Conservation (phyloP, 2,329 filamentous ascomycete genomes). For the Fusarium sp. region DNA sequence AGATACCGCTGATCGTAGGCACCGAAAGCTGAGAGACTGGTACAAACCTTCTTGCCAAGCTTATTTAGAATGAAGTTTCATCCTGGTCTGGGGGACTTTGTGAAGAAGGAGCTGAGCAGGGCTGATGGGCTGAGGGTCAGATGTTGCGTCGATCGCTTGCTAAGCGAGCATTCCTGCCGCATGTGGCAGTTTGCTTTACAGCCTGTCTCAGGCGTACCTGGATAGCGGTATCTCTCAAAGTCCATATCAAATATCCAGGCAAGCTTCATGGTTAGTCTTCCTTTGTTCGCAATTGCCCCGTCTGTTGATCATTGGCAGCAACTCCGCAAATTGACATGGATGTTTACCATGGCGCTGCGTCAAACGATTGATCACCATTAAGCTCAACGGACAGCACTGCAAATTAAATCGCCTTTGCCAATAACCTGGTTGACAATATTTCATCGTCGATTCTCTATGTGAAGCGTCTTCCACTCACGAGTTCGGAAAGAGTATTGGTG, state of each 20-base stretch:
- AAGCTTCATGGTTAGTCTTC: neutral
- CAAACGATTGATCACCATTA: neutral
- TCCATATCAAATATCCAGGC: neutral
- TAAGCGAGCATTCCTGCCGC: neutral
- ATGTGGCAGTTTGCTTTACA: neutral
- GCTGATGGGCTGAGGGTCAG: no score
- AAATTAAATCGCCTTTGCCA: neutral
- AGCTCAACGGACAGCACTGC: neutral
- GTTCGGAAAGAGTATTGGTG: fast-evolving
- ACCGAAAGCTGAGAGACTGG: neutral
- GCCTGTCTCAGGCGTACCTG: neutral
- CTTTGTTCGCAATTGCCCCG: neutral
- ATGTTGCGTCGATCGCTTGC: neutral
- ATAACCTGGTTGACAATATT: no score
- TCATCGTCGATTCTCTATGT: neutral
- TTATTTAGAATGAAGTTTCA: neutral
- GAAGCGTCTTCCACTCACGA: neutral
- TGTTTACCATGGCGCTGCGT: neutral
- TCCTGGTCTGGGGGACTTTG: no score
- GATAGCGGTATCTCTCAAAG: neutral
- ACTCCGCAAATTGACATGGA: fast-evolving
- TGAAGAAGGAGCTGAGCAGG: neutral
- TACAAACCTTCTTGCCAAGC: neutral
- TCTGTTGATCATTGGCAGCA: neutral
- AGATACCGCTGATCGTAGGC: neutral